Evolutionary conservation across 179 eudicot species (phyloP).

Genomic region (Beta macrorhiza): DNA sequence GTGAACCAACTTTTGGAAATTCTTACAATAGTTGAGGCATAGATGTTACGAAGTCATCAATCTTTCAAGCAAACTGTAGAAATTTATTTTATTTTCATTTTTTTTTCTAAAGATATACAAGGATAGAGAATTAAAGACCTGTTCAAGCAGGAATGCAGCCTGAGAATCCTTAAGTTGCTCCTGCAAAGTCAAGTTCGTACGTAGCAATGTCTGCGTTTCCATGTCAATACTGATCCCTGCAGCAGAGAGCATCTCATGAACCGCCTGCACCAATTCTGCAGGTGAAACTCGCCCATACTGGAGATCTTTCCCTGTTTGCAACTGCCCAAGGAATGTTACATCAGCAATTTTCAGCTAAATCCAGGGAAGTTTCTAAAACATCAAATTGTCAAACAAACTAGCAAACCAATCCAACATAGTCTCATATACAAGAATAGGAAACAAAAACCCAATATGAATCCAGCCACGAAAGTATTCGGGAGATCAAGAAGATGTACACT

Average conservation of each 20-base stretch:
- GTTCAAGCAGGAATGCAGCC: constrained; percentile 82
- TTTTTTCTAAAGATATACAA: not conserved
- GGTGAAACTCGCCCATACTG: constrained; percentile 83
- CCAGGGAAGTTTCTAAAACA: not conserved
- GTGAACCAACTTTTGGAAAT: not conserved
- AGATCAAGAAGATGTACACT: not conserved
- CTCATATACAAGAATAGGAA: not conserved
- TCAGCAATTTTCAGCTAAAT: not conserved
- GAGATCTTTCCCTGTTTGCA: constrained; percentile 55
- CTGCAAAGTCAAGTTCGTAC: constrained; percentile 69
- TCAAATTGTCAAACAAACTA: not conserved
- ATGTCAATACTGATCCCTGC: constrained; percentile 82
- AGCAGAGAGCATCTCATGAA: constrained; percentile 94
- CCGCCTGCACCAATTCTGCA: constrained; percentile 88
- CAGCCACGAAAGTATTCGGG: not conserved
- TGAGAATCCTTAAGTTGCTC: constrained; percentile 82
- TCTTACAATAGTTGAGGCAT: not conserved
- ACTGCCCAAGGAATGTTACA: constrained; percentile 25
- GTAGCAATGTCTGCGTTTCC: constrained; percentile 74
- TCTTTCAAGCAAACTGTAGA: not conserved
- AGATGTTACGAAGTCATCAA: not conserved
- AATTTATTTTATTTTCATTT: not conserved
- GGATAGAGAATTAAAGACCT: constrained; percentile 42
- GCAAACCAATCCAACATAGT: not conserved
- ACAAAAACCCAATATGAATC: not conserved